Evolutionary conservation across 306 rosid species (phyloP).

Genomic region (Begonia loranthoides): DNA sequence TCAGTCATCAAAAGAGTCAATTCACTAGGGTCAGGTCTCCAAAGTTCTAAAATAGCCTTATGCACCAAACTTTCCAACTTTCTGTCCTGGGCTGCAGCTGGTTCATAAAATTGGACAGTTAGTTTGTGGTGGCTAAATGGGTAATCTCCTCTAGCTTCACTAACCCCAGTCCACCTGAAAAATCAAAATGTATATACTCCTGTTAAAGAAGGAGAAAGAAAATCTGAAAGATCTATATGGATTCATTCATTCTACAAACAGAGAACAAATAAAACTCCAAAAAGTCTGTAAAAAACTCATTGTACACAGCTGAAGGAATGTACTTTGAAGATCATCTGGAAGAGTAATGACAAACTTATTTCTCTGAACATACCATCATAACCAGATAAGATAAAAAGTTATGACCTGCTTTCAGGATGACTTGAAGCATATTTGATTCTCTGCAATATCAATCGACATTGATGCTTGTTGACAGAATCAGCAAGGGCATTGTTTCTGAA

Average conservation of each 20-base stretch:
- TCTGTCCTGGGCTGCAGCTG: constrained; percentile 97
- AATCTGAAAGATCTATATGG: background rate
- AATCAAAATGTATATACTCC: background rate
- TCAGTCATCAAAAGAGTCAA: constrained; percentile 78
- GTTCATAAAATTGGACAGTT: constrained; percentile 94
- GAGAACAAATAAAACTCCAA: too few relatives aligned
- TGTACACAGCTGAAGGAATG: too few relatives aligned
- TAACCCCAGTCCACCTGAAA: constrained; percentile 92
- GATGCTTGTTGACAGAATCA: constrained; percentile 98
- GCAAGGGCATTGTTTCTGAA: constrained; percentile 53
- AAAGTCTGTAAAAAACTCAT: too few relatives aligned
- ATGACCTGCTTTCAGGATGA: constrained; percentile 66
- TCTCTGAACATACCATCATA: too few relatives aligned
- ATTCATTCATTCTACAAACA: background rate
- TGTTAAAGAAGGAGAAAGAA: background rate
- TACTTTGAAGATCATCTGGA: too few relatives aligned
- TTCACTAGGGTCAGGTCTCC: constrained; percentile 97
- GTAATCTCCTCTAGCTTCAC: constrained; percentile 93
- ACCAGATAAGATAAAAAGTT: constrained; percentile 8
- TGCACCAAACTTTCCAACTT: constrained; percentile 96
- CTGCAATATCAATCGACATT: constrained; percentile 81
- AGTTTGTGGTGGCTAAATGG: constrained; percentile 99
- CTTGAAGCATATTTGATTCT: constrained; percentile 74
- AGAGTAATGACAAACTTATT: too few relatives aligned
- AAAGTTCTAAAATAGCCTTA: constrained; percentile 94